Base-by-base conservation (phyloP, 495 filamentous ascomycete species). In the Pyrenopolyporus hunteri region DNA sequence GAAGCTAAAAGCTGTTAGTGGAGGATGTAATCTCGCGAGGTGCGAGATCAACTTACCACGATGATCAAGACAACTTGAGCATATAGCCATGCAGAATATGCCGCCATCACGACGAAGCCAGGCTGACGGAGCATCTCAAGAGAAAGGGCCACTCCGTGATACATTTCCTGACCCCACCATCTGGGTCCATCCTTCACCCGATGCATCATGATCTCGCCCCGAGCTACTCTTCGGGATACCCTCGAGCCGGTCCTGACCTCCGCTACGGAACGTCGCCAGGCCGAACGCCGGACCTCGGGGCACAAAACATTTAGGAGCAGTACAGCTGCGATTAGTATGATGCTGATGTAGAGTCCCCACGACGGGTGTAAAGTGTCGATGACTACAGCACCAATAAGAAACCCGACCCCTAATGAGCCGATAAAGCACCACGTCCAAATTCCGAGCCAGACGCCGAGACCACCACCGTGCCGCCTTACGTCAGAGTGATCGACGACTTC, bases 11-110 rank as follows among this genome's bases (percentile, higher is more conserved):
- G 6, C 13, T 22, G 28, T 69, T 39, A 88, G 57, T 25, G 22
- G 14, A 39, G 26, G 19, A 37, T 45, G 35, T 25, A 29, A 36
- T 5, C 25, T 29, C 29, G 36, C 28, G 8, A 49, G 37, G 3
- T 13, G 63, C 74, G 83, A 78, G 52, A 25, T 47, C 3, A 37
- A 64, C 69, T 67, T 57, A 71, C 69, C 6, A 87, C 77, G 53
- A 92, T 87, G 55, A 88, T 76, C 51, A 90, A 73, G 10, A 89
- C 84, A 3, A 90, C 73, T 60, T 90, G 85, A 11, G 85, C 87
- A 71, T 90, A 89, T 53, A 89, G 86, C 88, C 88, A 92, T n/a
- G 80, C 86, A 11, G 86, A 74, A 69, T 91, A 92, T 10, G 87
- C 20, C 8, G 87, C 84, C 63, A 92, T 77, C n/a, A 92, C 70